Evolutionary conservation across 495 filamentous ascomycete genomes (phyloP).

Genomic region (Penicillium cataractarum): DNA sequence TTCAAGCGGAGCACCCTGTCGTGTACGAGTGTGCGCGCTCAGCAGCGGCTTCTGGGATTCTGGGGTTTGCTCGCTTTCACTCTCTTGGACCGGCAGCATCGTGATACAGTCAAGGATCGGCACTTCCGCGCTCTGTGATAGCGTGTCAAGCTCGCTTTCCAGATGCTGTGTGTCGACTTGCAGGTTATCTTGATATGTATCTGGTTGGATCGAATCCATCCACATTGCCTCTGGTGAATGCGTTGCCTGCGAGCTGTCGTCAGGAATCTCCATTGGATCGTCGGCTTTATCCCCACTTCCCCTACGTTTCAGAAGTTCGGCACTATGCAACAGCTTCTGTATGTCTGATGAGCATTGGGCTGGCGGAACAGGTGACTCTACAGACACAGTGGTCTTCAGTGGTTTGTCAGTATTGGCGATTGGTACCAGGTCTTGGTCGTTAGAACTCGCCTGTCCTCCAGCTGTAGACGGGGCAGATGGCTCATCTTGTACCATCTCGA

Average conservation of each 20-base stretch:
- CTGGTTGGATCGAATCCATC: not conserved
- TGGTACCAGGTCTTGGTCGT: not conserved
- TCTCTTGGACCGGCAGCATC: not conserved
- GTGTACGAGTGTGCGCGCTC: constrained; percentile 1
- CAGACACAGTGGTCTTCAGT: not conserved
- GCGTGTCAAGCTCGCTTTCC: constrained; percentile 3
- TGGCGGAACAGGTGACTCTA: not conserved
- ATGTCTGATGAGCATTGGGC: not conserved
- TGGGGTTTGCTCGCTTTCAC: constrained; percentile 13
- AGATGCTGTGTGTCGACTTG: not conserved
- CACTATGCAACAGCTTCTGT: not conserved
- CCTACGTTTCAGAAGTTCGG: not conserved
- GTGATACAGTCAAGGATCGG: not conserved
- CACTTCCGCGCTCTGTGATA: constrained; percentile 7
- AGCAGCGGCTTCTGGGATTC: constrained; percentile 31
- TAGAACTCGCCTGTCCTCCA: not conserved
- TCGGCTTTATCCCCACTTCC: not conserved
- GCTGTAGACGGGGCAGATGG: not conserved
- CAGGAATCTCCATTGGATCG: not conserved
- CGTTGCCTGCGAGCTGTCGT: not conserved
- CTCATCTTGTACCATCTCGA: not conserved
- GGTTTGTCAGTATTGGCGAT: not conserved
- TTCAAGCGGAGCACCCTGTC: not conserved
- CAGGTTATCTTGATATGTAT: not conserved
- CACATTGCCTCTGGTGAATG: not conserved